These are phyloP conservation scores for Croton laevigatus DNA, from an alignment of 441 rosid genomes.

Conservation along the genomic window DNA sequence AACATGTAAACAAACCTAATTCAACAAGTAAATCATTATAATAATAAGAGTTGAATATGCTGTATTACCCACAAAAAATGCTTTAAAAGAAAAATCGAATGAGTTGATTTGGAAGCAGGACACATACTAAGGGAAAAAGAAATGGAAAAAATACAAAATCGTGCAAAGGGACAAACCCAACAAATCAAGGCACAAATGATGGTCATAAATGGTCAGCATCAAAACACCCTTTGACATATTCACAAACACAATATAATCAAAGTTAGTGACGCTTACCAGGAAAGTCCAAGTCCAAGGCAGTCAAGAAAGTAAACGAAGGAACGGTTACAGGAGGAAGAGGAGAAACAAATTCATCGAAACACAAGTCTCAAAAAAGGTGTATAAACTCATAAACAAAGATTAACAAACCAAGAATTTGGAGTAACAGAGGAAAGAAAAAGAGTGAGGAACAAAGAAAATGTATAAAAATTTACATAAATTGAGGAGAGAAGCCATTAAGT, in stretches of 20 bases:
- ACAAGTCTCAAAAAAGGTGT: slow-evolving; percentile 14
- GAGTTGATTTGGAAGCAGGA: neutral
- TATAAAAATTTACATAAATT: neutral
- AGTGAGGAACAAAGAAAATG: slow-evolving; percentile 13
- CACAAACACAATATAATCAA: neutral
- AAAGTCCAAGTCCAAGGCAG: slow-evolving; percentile 30
- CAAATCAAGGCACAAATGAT: slow-evolving; percentile 10
- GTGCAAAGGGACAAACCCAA: slow-evolving; percentile 13
- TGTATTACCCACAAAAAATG: neutral
- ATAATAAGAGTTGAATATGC: neutral
- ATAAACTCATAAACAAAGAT: slow-evolving; percentile 18
- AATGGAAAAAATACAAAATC: neutral
- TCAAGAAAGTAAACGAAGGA: slow-evolving; percentile 30
- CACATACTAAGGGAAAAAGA: neutral
- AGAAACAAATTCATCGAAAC: slow-evolving; percentile 7
- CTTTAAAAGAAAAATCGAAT: neutral
- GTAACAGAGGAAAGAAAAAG: slow-evolving; percentile 38
- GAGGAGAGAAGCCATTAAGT: slow-evolving; percentile 23
- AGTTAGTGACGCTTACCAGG: slow-evolving; percentile 27
- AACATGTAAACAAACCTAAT: neutral
- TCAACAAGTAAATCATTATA: slow-evolving; percentile 14
- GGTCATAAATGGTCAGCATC: slow-evolving; percentile 6
- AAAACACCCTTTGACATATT: neutral
- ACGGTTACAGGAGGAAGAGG: slow-evolving; percentile 27
- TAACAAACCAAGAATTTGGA: slow-evolving; percentile 29